Conservation (phyloP, 768 basidiomycete species). For the Kwoniella mangroviensis region DNA sequence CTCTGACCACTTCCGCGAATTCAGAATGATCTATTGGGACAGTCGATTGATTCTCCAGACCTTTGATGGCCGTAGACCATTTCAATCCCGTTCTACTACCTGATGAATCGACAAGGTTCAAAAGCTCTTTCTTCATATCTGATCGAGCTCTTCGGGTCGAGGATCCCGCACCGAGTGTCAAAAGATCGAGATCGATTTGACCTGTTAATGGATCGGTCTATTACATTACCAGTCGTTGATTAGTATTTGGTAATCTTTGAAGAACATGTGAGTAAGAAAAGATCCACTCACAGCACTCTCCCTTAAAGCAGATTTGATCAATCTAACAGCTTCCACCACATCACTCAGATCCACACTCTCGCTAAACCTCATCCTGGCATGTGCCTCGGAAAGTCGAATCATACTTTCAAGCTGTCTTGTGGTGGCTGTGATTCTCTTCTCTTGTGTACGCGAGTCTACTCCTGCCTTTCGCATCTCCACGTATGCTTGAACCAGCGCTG, state of each 20-base stretch:
- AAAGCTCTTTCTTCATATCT: constrained; percentile 79
- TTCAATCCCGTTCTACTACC: constrained; percentile 65
- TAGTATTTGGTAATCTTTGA: too few relatives aligned
- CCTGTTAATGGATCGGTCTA: constrained; percentile 92
- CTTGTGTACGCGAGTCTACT: constrained; percentile 78
- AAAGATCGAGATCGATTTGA: constrained; percentile 92
- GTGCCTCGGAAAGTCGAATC: constrained; percentile 94
- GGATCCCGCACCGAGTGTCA: constrained; percentile 89
- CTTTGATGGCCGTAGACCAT: constrained; percentile 81
- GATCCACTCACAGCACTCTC: constrained; percentile 62
- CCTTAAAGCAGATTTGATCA: constrained; percentile 95
- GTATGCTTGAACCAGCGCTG: constrained; percentile 84
- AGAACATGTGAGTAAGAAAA: background rate
- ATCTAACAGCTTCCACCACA: constrained; percentile 86
- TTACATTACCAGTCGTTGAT: background rate
- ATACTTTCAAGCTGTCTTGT: constrained; percentile 96
- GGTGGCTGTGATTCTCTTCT: constrained; percentile 96
- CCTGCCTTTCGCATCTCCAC: constrained; percentile 93
- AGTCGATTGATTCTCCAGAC: constrained; percentile 80
- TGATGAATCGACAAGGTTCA: constrained; percentile 44
- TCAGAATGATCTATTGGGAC: constrained; percentile 77
- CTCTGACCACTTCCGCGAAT: constrained; percentile 64
- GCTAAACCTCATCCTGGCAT: constrained; percentile 93
- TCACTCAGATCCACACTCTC: constrained; percentile 82
- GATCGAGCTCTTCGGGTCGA: constrained; percentile 83